phyloP scores from a whole-genome alignment of 352 stramenopile species.

The Peronospora belbahrii region DNA sequence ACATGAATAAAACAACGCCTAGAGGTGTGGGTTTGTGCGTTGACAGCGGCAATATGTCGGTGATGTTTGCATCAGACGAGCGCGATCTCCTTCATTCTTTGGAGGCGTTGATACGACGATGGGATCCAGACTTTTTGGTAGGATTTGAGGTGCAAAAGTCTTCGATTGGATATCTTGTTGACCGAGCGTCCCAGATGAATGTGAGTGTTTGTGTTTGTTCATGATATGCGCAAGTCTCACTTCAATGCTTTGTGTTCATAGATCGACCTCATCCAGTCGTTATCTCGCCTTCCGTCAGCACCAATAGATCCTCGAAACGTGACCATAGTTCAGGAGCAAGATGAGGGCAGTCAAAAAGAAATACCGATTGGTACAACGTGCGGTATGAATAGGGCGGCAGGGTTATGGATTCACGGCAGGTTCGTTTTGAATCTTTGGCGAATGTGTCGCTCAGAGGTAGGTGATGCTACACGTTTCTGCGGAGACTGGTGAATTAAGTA shows the following conservation, averaged over 20 bases:
- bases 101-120: slow-evolving; percentile 44
- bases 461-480: neutral
- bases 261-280: slow-evolving; percentile 65
- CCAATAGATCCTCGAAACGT: slow-evolving; percentile 52
- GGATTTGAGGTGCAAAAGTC: slow-evolving; percentile 84
- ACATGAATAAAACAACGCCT: slow-evolving; percentile 11
- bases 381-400: slow-evolving; percentile 76
- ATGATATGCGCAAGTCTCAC: neutral
- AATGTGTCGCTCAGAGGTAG: slow-evolving; percentile 73
- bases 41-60: slow-evolving; percentile 25
- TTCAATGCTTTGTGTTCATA: slow-evolving; percentile 22
- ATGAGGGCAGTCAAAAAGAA: slow-evolving; percentile 24
- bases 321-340: slow-evolving; percentile 13
- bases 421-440: slow-evolving; percentile 91
- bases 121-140: slow-evolving; percentile 86
- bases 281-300: slow-evolving; percentile 48
- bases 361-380: slow-evolving; percentile 65
- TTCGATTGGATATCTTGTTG: slow-evolving; percentile 72
- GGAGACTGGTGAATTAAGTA: neutral
- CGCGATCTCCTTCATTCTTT: slow-evolving; percentile 47
- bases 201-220: slow-evolving; percentile 26
- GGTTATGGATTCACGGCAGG: slow-evolving; percentile 85
- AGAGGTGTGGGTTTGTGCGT: slow-evolving; percentile 27
- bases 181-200: slow-evolving; percentile 49
- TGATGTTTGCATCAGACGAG: slow-evolving; percentile 39